Evolutionary conservation across 371 early-diverging fungal species (phyloP).

Genomic region (Saksenaea oblongispora): DNA sequence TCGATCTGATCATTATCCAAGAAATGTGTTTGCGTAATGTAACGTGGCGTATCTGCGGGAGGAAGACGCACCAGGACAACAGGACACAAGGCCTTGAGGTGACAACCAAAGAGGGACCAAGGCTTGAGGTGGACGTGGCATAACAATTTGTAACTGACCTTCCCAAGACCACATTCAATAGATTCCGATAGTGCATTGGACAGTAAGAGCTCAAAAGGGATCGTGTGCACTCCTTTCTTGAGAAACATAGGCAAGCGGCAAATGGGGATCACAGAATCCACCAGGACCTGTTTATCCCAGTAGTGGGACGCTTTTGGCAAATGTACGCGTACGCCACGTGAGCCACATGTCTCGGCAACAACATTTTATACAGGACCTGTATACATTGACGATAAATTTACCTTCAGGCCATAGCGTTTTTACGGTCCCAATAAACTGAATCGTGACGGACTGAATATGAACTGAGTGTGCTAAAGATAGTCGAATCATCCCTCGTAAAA

Average conservation of each 20-base stretch:
- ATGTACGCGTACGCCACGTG: background rate
- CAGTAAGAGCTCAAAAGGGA: constrained; percentile 44
- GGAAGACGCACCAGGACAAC: constrained; percentile 33
- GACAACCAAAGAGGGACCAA: constrained; percentile 13
- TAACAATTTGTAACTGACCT: constrained; percentile 37
- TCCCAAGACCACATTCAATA: constrained; percentile 43
- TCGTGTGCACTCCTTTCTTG: constrained; percentile 33
- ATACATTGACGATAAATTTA: constrained; percentile 3
- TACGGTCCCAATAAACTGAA: constrained; percentile 41
- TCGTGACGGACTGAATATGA: constrained; percentile 28
- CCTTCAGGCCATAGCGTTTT: constrained; percentile 51
- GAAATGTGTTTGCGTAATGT: constrained; percentile 35
- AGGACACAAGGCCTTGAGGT: constrained; percentile 15
- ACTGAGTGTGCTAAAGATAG: constrained; percentile 22
- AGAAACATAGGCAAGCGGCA: constrained; percentile 25
- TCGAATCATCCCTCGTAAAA: constrained; percentile 37
- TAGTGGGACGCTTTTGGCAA: constrained; percentile 23
- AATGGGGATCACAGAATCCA: constrained; percentile 37
- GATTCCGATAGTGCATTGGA: constrained; percentile 47
- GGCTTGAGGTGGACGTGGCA: constrained; percentile 36
- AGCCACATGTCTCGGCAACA: background rate
- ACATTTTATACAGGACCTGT: background rate
- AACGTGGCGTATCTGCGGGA: constrained; percentile 25
- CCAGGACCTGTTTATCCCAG: constrained; percentile 42
- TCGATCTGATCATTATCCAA: constrained; percentile 23